Percentiles rank a stretch among this genome's conserved stretches.
Conservation (phyloP, 306 rosid genomes). For the Trifolium subterraneum region DNA sequence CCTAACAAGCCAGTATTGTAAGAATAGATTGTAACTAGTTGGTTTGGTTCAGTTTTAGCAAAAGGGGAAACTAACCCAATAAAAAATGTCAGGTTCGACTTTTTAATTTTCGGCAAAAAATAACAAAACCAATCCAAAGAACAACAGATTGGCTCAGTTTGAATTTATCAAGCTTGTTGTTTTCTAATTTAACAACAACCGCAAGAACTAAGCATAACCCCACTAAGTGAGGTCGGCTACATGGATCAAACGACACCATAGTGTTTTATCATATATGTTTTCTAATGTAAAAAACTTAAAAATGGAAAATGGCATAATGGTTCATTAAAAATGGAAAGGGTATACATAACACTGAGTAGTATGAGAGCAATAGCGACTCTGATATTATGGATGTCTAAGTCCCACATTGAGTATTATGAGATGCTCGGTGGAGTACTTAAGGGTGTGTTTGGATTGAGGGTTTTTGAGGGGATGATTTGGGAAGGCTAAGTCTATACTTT, state of each 20-base stretch:
- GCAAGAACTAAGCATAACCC: too few relatives aligned
- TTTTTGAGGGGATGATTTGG: too few relatives aligned
- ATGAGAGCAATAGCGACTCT: background rate
- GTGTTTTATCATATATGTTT: too few relatives aligned
- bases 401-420: background rate
- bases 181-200: background rate
- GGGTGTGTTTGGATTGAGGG: too few relatives aligned
- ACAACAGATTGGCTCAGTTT: background rate
- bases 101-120: background rate
- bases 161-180: background rate
- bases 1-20: background rate
- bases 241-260: too few relatives aligned
- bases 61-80: slow-evolving; percentile 1
- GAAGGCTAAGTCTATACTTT: too few relatives aligned
- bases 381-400: background rate
- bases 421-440: background rate
- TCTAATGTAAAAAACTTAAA: too few relatives aligned
- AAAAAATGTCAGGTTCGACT: background rate
- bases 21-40: background rate
- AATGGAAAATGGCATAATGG: background rate
- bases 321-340: too few relatives aligned
- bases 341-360: background rate
- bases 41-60: background rate
- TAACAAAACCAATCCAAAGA: background rate
- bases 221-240: too few relatives aligned